Conservation (phyloP, 2,329 filamentous ascomycete species). For the Sporothrix curviconia region DNA sequence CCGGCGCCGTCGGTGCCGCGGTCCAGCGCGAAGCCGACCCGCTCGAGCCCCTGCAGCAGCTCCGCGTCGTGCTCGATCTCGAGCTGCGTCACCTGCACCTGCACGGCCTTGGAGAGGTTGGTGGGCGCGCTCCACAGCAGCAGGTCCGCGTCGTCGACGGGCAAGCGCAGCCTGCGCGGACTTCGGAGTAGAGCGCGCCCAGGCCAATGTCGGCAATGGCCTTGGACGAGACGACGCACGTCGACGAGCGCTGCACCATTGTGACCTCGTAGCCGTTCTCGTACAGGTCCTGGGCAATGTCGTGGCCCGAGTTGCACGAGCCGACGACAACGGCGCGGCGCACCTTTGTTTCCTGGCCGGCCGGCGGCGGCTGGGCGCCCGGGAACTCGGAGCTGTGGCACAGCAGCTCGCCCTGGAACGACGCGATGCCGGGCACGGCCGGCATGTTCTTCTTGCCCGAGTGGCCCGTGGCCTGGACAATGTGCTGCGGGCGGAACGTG, state of each 20-base stretch:
- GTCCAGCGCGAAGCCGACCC: constrained; percentile 53
- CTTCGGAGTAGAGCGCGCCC: constrained; percentile 34
- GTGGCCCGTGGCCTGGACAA: constrained; percentile 63
- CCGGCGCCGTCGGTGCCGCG: constrained; percentile 48
- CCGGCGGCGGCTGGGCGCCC: constrained; percentile 31
- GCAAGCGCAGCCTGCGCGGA: constrained; percentile 31
- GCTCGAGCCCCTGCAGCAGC: constrained; percentile 42
- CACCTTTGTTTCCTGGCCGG: constrained; percentile 26
- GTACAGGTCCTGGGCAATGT: constrained; percentile 52
- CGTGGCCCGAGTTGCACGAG: constrained; percentile 52
- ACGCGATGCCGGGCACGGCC: constrained; percentile 45
- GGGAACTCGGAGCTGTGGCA: constrained; percentile 50
- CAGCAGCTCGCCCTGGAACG: constrained; percentile 46
- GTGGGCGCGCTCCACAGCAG: constrained; percentile 42
- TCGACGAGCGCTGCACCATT: constrained; percentile 53
- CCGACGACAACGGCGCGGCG: constrained; percentile 52
- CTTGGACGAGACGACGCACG: constrained; percentile 46
- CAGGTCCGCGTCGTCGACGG: constrained; percentile 53
- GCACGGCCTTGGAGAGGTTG: constrained; percentile 44
- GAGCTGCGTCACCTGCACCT: constrained; percentile 35
- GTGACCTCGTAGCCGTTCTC: constrained; percentile 54
- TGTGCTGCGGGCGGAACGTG: constrained; percentile 53
- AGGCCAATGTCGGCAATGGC: constrained; percentile 39
- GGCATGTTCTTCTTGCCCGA: constrained; percentile 60
- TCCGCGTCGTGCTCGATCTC: constrained; percentile 31